Evolutionary conservation across 495 filamentous ascomycete species (phyloP).

Genomic region (Articulospora tetracladia): DNA sequence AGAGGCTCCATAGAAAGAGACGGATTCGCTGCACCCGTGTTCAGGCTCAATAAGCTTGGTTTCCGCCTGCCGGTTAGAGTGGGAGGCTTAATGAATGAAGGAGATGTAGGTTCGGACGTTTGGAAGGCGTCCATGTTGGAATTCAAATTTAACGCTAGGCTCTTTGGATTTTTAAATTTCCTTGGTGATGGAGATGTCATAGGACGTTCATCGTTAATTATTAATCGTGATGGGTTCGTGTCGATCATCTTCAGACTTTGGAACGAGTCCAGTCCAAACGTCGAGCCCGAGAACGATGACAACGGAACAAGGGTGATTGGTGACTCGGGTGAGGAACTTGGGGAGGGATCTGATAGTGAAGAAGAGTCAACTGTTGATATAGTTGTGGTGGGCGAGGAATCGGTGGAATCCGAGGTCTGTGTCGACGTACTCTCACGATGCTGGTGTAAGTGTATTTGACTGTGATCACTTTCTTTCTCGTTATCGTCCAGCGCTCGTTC

Average conservation of each 20-base stretch:
- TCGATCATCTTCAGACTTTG: slow-evolving; percentile 31
- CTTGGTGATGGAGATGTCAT: slow-evolving; percentile 69
- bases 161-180: slow-evolving; percentile 87
- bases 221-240: slow-evolving; percentile 7
- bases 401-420: slow-evolving; percentile 76
- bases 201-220: slow-evolving; percentile 37
- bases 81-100: slow-evolving; percentile 75
- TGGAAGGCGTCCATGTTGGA: slow-evolving; percentile 19
- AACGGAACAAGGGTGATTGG: slow-evolving; percentile 62
- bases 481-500: slow-evolving; percentile 2
- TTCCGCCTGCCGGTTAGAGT: slow-evolving; percentile 59
- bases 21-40: slow-evolving; percentile 46
- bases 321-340: slow-evolving; percentile 87
- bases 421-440: slow-evolving; percentile 72
- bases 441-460: slow-evolving; percentile 37
- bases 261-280: slow-evolving; percentile 33
- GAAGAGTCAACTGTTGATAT: slow-evolving; percentile 90
- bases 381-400: slow-evolving; percentile 93
- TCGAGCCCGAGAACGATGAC: slow-evolving; percentile 47
- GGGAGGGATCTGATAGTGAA: slow-evolving; percentile 83
- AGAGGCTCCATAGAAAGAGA: slow-evolving; percentile 11
- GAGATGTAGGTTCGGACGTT: slow-evolving; percentile 75
- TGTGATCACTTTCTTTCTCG: slow-evolving; percentile 5
- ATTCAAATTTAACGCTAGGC: slow-evolving; percentile 82
- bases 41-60: slow-evolving; percentile 70